phyloP scores from a whole-genome alignment of 768 basidiomycete species.

The Neoboletus magnificus region DNA sequence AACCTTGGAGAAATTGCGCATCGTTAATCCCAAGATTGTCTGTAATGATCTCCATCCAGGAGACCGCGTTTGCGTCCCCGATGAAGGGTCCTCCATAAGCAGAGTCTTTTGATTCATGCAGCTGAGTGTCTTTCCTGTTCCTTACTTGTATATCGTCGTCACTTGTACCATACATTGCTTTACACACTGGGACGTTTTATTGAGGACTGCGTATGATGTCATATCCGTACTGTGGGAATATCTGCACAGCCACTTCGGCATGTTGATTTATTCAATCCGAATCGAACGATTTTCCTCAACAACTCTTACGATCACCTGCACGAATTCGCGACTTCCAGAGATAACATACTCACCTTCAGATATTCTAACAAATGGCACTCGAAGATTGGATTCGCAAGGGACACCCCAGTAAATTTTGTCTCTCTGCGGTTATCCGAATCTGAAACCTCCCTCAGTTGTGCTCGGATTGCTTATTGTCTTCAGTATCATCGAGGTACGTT shows the following conservation, averaged over 20 bases:
- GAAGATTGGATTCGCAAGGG: conserved; percentile 47
- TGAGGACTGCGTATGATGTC: conserved; percentile 15
- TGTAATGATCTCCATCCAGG: conserved; percentile 63
- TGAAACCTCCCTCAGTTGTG: conserved; percentile 44
- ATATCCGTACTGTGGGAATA: conserved; percentile 14
- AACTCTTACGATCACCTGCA: conserved; percentile 21
- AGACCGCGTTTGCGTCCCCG: conserved; percentile 56
- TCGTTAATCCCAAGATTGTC: conserved; percentile 49
- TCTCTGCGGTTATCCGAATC: background rate
- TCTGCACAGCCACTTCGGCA: conserved; percentile 19
- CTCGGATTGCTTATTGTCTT: conserved; percentile 51
- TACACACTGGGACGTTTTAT: conserved; percentile 3
- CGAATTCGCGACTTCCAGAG: conserved; percentile 27
- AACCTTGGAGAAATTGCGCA: conserved; percentile 48
- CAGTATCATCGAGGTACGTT: conserved; percentile 59
- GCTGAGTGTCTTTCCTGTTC: background rate
- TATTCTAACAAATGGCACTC: conserved; percentile 32
- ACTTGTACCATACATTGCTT: conserved; percentile 20
- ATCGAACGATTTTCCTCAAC: background rate
- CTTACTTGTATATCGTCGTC: conserved; percentile 9
- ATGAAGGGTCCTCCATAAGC: conserved; percentile 34
- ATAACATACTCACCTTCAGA: conserved; percentile 11
- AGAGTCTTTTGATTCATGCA: conserved; percentile 20
- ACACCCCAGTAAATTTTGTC: conserved; percentile 47
- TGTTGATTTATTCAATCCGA: conserved; percentile 23